Evolutionary conservation across 108 stramenopile genomes (phyloP).

Genomic region (Schizochytrium sp.): DNA sequence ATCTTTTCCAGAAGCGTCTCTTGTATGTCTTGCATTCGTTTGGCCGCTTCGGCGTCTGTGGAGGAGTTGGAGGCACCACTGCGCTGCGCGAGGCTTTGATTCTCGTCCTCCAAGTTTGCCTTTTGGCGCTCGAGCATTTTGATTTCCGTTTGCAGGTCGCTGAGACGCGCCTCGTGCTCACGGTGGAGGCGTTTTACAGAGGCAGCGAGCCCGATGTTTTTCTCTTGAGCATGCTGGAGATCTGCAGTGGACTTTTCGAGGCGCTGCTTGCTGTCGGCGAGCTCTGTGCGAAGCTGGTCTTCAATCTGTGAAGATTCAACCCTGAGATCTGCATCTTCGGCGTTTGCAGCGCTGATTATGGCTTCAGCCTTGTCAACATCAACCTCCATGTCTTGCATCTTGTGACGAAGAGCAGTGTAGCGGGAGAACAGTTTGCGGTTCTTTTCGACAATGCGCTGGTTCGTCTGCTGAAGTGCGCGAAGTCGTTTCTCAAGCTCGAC

Average conservation of each 20-base stretch:
- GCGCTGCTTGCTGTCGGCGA: neutral
- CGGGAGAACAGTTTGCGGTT: neutral
- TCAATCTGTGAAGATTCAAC: neutral
- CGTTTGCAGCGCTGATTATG: neutral
- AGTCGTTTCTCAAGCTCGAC: neutral
- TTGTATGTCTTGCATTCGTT: neutral
- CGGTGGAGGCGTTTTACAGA: neutral
- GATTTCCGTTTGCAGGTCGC: neutral
- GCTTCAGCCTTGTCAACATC: neutral
- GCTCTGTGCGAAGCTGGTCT: neutral
- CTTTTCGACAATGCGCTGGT: neutral
- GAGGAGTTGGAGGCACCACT: neutral
- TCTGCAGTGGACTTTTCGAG: neutral
- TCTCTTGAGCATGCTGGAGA: neutral
- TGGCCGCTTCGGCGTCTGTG: neutral
- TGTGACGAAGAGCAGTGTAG: neutral
- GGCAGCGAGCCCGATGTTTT: neutral
- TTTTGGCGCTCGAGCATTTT: slow-evolving; percentile 12
- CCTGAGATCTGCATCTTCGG: neutral
- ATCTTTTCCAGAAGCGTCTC: neutral
- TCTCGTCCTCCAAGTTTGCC: neutral
- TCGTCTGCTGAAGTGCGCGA: neutral
- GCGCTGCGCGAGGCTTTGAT: neutral
- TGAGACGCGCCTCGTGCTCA: neutral
- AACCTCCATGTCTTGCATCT: neutral